Base-by-base conservation (phyloP, 371 early-diverging fungal species). In the Massospora cicadina region DNA sequence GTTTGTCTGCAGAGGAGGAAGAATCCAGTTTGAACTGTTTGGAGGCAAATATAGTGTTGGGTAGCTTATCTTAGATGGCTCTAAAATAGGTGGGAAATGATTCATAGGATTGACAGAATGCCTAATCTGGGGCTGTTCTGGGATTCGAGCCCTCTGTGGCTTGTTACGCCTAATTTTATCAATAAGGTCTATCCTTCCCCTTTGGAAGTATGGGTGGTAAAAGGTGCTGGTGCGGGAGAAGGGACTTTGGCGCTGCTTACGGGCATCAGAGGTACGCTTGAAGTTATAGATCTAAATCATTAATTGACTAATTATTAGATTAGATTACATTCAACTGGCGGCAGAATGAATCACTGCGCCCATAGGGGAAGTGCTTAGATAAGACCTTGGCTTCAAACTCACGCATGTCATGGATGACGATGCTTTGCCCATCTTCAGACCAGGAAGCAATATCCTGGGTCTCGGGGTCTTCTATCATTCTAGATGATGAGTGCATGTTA, bases 231-330 rank as follows among this genome's bases (percentile, higher is more conserved):
- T 57, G 12, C 28, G 23, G 57, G 23, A 27, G 21, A 27, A 5
- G 21, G 57, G 23, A 25, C 25, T 27, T 57, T n/a, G 28, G 10
- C 57, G 57, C 57, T 57, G 57, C 28, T 57, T 57, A 21, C 57
- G 57, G 28, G 57, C 57, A 57, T 57, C 57, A 3, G 57, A 57
- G 25, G 57, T 57, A 2, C 57, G 57, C 57, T 57, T 57, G 57
- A 57, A 57, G 25, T 57, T 57, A 26, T 57, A 57, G 26, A 57
- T 57, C 57, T 57, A 57, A 57, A 57, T 13, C 57, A 25, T 25
- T 57, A 27, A 10, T 21, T 21, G 57, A n/a, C 26, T 5, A 12
- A 57, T 13, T 54, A 54, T n/a, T 10, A 57, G 26, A 3, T 25
- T 27, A 5, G 26, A 26, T 57, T 57, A 57, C 57, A 27, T 57